Percentiles rank a stretch among this genome's conserved stretches.
Evolutionary conservation across 2,329 filamentous ascomycete species (phyloP).

Genomic region (Neurospora sp.): DNA sequence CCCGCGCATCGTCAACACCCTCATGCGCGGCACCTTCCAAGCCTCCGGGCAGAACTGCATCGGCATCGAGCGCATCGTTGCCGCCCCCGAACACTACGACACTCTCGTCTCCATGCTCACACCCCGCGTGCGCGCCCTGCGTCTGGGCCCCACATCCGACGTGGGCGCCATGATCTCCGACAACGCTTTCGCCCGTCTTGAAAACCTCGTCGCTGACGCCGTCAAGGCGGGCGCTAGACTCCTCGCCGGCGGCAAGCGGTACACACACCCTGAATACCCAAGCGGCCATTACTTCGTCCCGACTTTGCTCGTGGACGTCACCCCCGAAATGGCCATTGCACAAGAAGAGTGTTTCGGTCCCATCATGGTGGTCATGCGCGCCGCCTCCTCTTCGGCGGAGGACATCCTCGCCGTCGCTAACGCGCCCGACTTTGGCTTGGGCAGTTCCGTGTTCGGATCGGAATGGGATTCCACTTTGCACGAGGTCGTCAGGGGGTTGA

Average conservation of each 20-base stretch:
- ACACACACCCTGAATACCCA: slow-evolving; percentile 61
- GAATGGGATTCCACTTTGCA: slow-evolving; percentile 49
- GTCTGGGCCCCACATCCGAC: slow-evolving; percentile 69
- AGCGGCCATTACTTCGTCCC: slow-evolving; percentile 86
- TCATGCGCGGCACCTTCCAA: slow-evolving; percentile 90
- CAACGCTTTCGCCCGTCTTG: slow-evolving; percentile 63
- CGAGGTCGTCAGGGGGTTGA: slow-evolving; percentile 56
- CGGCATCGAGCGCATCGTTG: slow-evolving; percentile 88
- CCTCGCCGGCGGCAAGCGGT: slow-evolving; percentile 66
- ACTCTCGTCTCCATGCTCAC: slow-evolving; percentile 59
- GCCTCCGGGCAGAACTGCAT: slow-evolving; percentile 96
- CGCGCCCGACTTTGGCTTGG: slow-evolving; percentile 73
- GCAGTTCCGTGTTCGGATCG: slow-evolving; percentile 76
- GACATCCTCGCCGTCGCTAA: slow-evolving; percentile 74
- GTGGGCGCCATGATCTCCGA: slow-evolving; percentile 86
- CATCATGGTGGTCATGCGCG: slow-evolving; percentile 75
- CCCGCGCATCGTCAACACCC: slow-evolving; percentile 63
- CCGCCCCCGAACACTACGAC: slow-evolving; percentile 65
- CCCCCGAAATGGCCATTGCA: slow-evolving; percentile 73
- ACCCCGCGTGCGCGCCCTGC: slow-evolving; percentile 63
- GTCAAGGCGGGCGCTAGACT: slow-evolving; percentile 70
- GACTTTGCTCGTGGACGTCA: slow-evolving; percentile 86
- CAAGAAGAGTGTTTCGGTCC: slow-evolving; percentile 90
- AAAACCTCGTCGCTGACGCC: slow-evolving; percentile 66
- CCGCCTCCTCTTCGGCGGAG: slow-evolving; percentile 44